These are phyloP conservation scores for Hevea brasiliensis DNA, from an alignment of 345 rosid species.

Conservation along the genomic window DNA sequence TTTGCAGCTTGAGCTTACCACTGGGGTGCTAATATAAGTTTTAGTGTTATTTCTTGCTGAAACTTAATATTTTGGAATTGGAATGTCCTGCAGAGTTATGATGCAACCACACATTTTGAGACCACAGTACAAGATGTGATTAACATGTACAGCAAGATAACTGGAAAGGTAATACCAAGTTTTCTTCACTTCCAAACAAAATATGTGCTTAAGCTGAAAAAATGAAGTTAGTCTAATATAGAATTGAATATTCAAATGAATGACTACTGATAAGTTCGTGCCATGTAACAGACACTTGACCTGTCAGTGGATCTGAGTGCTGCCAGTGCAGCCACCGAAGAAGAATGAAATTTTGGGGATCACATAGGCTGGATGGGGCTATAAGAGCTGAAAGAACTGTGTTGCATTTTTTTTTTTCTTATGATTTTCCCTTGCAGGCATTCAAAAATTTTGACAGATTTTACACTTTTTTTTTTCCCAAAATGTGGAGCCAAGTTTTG, in stretches of 20 bases:
- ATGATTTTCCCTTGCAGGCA: background rate
- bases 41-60: background rate
- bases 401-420: background rate
- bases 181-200: too few species aligned
- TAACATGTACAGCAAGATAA: conserved; percentile 20
- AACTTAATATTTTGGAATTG: background rate
- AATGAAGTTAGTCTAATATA: background rate
- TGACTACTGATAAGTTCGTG: background rate
- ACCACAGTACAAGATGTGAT: conserved; percentile 19
- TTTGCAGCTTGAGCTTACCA: too few species aligned
- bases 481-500: background rate
- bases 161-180: conserved; percentile 28
- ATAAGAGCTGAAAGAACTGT: background rate
- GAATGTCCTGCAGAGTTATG: conserved; percentile 18
- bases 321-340: background rate
- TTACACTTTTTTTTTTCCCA: background rate
- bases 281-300: background rate
- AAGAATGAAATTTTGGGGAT: background rate
- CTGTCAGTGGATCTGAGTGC: background rate
- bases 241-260: background rate
- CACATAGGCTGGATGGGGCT: background rate
- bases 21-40: too few species aligned
- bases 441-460: background rate
- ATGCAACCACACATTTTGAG: conserved; percentile 24
- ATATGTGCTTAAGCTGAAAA: background rate